Base-by-base conservation (phyloP, 2,329 filamentous ascomycete genomes). In the Pyrenophora graminea region DNA sequence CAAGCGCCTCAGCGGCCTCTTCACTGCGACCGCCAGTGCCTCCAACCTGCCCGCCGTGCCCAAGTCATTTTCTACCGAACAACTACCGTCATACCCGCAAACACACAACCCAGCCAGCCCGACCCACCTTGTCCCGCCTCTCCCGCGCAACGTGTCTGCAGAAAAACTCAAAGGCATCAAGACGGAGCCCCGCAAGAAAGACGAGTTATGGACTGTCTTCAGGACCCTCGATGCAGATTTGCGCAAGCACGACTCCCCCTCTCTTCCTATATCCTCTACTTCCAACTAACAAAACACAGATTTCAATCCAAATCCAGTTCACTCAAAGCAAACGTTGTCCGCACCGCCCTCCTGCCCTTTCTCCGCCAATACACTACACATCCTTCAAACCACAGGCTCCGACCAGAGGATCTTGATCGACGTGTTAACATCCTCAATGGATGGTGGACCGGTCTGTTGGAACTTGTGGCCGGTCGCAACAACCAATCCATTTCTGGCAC, bases 371-470 rank as follows among this genome's bases (percentile, higher is more conserved):
- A 91, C 62, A 82, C 83, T 53, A 76, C 82, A 30, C 87, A 93
- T 64, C 76, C 83, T 1, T 90, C 89, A 7, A 87, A 84, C 62
- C 79, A 78, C 56, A 77, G 71, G 13, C 77, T 96, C 39, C 78
- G 83, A n/a, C 80, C 90, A 2, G 90, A 96, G 74, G 90, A 96
- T 68, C 74, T 96, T 38, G 91, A 97, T 64, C 83, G 88, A 31
- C 83, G 92, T 53, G 83, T 88, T 2, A 85, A 85, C 38, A 90
- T 95, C 40, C 76, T 96, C 51, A 90, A 94, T 70, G 92, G 90
- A 68, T 97, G 92, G 92, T 97, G 92, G 92, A 87, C 81, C 37
- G 86, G 84, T 1, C 77, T 96, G 33, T 76, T 96, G 48, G 91
- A 94, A 53, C 85, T 96, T 78, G 82, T 96, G 19, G 86, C 91